Conservation (phyloP, 2,329 filamentous ascomycete species). For the Magnaporthiopsis rhizophila region DNA sequence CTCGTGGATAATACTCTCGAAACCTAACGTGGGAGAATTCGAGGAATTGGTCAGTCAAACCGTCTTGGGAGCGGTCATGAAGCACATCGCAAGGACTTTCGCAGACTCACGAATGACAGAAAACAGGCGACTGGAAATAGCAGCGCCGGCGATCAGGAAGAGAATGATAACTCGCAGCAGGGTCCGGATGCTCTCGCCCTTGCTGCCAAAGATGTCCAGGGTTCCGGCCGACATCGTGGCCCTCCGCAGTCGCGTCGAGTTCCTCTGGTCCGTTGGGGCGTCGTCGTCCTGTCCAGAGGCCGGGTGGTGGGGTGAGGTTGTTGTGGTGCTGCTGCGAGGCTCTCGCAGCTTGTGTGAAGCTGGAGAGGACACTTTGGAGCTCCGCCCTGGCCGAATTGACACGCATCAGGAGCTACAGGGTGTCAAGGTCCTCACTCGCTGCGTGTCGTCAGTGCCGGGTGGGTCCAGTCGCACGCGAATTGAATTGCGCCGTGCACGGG, state of each 20-base stretch:
- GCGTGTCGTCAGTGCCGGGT: conserved; percentile 1
- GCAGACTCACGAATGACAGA: conserved; percentile 82
- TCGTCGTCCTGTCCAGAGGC: background rate
- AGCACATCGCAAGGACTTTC: background rate
- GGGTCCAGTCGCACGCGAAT: conserved; percentile 1
- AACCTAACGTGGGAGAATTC: conserved; percentile 47
- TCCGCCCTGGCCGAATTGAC: conserved; percentile 9
- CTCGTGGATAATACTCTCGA: conserved; percentile 99
- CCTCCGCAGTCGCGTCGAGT: conserved; percentile 3
- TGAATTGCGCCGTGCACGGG: background rate
- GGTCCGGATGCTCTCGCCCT: conserved; percentile 72
- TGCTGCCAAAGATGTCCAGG: conserved; percentile 58
- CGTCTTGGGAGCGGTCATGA: too few relatives aligned
- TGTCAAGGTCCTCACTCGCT: background rate
- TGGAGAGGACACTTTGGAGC: conserved; percentile 18
- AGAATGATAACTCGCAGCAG: conserved; percentile 87
- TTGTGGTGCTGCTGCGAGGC: conserved; percentile 5
- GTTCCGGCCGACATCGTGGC: conserved; percentile 35
- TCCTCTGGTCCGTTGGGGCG: background rate
- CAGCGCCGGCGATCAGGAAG: conserved; percentile 80
- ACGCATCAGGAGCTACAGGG: conserved; percentile 3
- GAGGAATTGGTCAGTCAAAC: background rate
- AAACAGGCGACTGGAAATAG: conserved; percentile 89
- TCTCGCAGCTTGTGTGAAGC: conserved; percentile 6
- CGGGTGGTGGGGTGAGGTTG: background rate